A percentile compares a stretch with the other conserved stretches of the same genome.
Evolutionary conservation across 2,329 filamentous ascomycete species (phyloP).

Genomic region (Paracoccidioides lutzii): DNA sequence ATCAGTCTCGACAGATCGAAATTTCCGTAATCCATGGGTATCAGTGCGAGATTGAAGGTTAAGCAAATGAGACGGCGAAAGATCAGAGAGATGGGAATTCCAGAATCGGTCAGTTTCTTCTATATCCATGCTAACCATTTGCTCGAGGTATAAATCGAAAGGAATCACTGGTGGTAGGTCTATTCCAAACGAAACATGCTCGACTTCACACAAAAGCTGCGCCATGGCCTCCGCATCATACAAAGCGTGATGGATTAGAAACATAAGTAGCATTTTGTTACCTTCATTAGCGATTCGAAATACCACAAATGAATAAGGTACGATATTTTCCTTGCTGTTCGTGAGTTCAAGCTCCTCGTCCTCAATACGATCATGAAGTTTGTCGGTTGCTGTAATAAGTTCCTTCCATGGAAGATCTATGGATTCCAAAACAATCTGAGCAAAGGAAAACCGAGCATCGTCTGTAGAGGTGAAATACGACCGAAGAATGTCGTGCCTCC

Average conservation of each 20-base stretch:
- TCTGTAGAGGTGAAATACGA: constrained; percentile 61
- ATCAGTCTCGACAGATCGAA: neutral
- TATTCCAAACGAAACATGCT: constrained; percentile 41
- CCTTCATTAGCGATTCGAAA: constrained; percentile 6
- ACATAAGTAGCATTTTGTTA: constrained; percentile 18
- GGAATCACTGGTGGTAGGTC: constrained; percentile 38
- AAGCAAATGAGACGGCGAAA: constrained; percentile 33
- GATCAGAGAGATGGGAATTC: constrained; percentile 42
- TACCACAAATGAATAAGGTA: constrained; percentile 20
- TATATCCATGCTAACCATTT: constrained; percentile 41
- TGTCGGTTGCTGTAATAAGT: constrained; percentile 30
- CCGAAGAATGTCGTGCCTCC: constrained; percentile 61
- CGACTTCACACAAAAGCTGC: constrained; percentile 56
- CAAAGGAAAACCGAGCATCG: constrained; percentile 48
- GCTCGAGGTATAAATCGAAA: constrained; percentile 52
- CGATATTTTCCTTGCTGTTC: constrained; percentile 12
- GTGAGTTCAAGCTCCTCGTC: constrained; percentile 25
- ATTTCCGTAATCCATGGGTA: neutral
- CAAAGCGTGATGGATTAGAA: constrained; percentile 64
- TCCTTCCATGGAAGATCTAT: constrained; percentile 34
- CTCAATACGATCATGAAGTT: constrained; percentile 32
- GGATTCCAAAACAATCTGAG: constrained; percentile 54
- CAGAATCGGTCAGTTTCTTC: constrained; percentile 52
- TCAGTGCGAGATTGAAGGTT: neutral
- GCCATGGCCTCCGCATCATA: constrained; percentile 74